phyloP scores from a whole-genome alignment of 1,284 basidiomycete genomes.

The Cryptococcus sp. region DNA sequence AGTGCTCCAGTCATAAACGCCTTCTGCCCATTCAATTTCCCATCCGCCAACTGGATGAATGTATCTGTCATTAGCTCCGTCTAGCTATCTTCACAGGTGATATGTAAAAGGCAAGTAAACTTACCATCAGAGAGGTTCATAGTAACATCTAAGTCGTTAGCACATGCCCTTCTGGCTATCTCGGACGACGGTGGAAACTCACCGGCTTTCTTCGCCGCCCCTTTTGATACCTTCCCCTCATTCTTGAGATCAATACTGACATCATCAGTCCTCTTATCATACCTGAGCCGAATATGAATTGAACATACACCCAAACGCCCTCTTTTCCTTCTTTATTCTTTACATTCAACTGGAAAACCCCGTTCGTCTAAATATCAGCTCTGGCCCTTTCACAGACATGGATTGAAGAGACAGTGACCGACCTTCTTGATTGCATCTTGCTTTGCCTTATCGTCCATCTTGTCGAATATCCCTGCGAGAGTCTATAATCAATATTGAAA shows the following conservation, averaged over 20 bases:
- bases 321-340: constrained; percentile 73
- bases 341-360: constrained; percentile 83
- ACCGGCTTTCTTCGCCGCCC: constrained; percentile 58
- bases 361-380: constrained; percentile 66
- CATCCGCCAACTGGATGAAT: constrained; percentile 44
- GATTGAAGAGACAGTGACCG: neutral
- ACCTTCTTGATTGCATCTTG: constrained; percentile 83
- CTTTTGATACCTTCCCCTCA: constrained; percentile 73
- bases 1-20: constrained; percentile 91
- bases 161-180: neutral
- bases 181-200: no score
- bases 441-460: constrained; percentile 68
- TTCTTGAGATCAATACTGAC: constrained; percentile 92
- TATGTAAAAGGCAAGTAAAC: neutral
- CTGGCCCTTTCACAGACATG: neutral
- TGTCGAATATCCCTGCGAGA: constrained; percentile 61
- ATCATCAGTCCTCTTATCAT: neutral
- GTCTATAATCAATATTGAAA: constrained; percentile 18
- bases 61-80: constrained; percentile 25
- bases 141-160: constrained; percentile 48
- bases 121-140: constrained; percentile 42
- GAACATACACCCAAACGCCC: constrained; percentile 61
- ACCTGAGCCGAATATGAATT: no score
- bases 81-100: neutral
- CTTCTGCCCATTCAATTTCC: constrained; percentile 70